These are phyloP conservation scores for Elaeis oleifera DNA, from an alignment of 202 grass and related monocot genomes.

Conservation along the genomic window DNA sequence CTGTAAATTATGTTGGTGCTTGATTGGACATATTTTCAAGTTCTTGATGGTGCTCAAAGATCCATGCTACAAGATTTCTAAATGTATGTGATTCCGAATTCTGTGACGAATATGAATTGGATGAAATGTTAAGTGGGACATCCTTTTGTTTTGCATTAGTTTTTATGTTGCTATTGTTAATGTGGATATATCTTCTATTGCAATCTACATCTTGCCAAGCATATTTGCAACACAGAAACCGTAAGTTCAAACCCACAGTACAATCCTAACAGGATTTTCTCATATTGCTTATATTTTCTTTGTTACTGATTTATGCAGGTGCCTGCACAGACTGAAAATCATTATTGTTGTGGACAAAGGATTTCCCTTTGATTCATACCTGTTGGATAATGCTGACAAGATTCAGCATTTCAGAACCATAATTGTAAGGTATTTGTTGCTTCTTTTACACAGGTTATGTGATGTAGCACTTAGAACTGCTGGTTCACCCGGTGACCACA, in stretches of 20 bases:
- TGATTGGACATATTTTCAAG: too few relatives aligned
- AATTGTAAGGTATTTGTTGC: constrained; percentile 61
- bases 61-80: too few relatives aligned
- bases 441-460: neutral
- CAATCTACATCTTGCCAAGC: too few relatives aligned
- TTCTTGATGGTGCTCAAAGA: too few relatives aligned
- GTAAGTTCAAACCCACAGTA: neutral
- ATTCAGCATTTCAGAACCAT: constrained; percentile 83
- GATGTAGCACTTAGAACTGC: neutral
- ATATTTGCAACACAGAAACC: neutral
- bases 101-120: too few relatives aligned
- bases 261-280: neutral
- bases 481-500: too few relatives aligned
- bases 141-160: too few relatives aligned
- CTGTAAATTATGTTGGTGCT: too few relatives aligned
- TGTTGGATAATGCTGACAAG: constrained; percentile 88
- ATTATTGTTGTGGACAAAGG: constrained; percentile 87
- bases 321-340: constrained; percentile 89
- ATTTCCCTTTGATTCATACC: constrained; percentile 60
- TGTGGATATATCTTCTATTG: too few relatives aligned
- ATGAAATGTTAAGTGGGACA: too few relatives aligned
- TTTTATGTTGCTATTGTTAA: too few relatives aligned
- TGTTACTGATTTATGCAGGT: constrained; percentile 33
- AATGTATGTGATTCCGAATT: too few relatives aligned
- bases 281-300: neutral